These are phyloP conservation scores for Acacia concinna DNA, from an alignment of 331 rosid genomes.

Conservation along the genomic window DNA sequence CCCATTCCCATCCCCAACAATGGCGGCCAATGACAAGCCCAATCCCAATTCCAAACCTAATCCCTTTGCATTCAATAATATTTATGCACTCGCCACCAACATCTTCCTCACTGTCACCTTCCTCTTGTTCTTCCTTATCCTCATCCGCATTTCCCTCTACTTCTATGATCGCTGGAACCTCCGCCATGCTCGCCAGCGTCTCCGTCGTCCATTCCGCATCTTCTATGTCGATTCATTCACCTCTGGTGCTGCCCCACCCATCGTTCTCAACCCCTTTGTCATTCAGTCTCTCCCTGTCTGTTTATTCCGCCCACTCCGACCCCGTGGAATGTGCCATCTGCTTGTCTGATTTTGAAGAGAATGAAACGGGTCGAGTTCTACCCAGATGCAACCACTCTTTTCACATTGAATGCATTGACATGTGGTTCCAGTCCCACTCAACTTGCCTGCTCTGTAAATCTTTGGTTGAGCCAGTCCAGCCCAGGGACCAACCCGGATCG, in stretches of 20 bases:
- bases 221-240: conserved; percentile 61
- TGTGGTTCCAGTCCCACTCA: conserved; percentile 83
- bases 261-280: conserved; percentile 57
- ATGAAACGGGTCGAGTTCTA: conserved; percentile 65
- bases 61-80: background rate
- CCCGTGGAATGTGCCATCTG: conserved; percentile 74
- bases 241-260: background rate
- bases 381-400: conserved; percentile 74
- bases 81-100: conserved; percentile 46
- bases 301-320: conserved; percentile 32
- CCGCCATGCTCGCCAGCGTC: conserved; percentile 24
- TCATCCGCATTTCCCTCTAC: conserved; percentile 61
- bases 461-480: conserved; percentile 42
- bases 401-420: conserved; percentile 76
- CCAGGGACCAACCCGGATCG: background rate
- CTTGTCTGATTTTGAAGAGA: conserved; percentile 68
- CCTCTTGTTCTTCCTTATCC: conserved; percentile 50
- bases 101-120: conserved; percentile 60
- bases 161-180: conserved; percentile 55
- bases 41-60: too few relatives aligned
- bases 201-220: conserved; percentile 34
- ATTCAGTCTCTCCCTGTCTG: conserved; percentile 61
- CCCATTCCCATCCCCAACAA: background rate
- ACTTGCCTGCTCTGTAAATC: conserved; percentile 82
- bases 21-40: background rate